Percentiles rank a stretch among this genome's conserved stretches.
Conservation (phyloP, 768 basidiomycete species). For the Coprinopsis strossmayeri region DNA sequence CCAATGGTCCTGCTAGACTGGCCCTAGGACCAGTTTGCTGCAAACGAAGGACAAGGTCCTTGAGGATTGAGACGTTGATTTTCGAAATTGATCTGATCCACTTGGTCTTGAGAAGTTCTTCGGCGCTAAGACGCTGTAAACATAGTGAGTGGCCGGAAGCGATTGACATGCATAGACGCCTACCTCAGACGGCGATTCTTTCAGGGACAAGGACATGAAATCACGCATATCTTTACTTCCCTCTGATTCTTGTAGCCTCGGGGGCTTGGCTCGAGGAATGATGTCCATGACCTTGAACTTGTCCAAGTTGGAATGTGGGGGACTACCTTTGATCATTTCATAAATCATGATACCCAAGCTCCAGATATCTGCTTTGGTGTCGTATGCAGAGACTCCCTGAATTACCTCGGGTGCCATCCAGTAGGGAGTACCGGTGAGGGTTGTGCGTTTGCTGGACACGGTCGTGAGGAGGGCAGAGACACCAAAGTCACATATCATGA, state of each 20-base stretch:
- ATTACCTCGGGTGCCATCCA: slow-evolving; percentile 99
- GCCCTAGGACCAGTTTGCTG: slow-evolving; percentile 70
- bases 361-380: slow-evolving; percentile 98
- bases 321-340: slow-evolving; percentile 95
- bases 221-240: slow-evolving; percentile 85
- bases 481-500: slow-evolving; percentile 97
- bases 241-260: slow-evolving; percentile 68
- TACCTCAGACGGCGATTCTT: slow-evolving; percentile 76
- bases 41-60: slow-evolving; percentile 76
- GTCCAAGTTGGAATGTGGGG: slow-evolving; percentile 86
- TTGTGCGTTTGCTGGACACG: slow-evolving; percentile 86
- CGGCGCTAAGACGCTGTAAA: slow-evolving; percentile 75
- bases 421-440: slow-evolving; percentile 94
- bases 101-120: slow-evolving; percentile 79
- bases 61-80: slow-evolving; percentile 57
- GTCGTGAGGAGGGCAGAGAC: slow-evolving; percentile 89
- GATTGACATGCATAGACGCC: slow-evolving; percentile 14
- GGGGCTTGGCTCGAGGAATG: slow-evolving; percentile 81
- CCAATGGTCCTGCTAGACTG: slow-evolving; percentile 66
- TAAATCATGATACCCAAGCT: slow-evolving; percentile 93
- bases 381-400: slow-evolving; percentile 82
- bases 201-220: slow-evolving; percentile 78
- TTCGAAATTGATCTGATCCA: slow-evolving; percentile 83
- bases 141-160: slow-evolving; percentile 6
- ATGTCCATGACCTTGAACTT: slow-evolving; percentile 83